These are phyloP conservation scores for Spergularia azorica DNA, from an alignment of 179 eudicot species.

Conservation along the genomic window DNA sequence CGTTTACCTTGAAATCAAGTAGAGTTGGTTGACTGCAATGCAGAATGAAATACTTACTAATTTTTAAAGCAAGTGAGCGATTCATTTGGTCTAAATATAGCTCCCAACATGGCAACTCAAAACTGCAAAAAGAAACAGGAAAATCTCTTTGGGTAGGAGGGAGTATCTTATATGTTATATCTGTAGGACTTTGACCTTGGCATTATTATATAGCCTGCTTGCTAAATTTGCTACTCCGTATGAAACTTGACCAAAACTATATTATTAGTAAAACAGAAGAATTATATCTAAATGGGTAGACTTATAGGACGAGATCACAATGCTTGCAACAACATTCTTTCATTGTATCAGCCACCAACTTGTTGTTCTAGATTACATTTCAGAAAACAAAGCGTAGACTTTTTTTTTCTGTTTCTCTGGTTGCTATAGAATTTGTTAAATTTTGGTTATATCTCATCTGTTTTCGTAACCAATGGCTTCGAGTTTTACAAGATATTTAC, in stretches of 20 bases:
- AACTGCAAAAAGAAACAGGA: too few species aligned
- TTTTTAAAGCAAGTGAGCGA: too few species aligned
- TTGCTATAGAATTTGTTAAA: not conserved
- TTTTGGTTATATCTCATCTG: conserved; percentile 45
- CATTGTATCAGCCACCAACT: conserved; percentile 11
- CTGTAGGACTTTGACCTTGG: conserved; percentile 17
- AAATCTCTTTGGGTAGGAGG: too few species aligned
- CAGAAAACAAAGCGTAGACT: not conserved
- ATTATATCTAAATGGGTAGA: conserved; percentile 1
- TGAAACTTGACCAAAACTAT: not conserved
- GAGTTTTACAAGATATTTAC: not conserved
- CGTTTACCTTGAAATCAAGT: too few species aligned
- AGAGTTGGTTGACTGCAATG: too few species aligned
- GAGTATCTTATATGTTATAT: conserved; percentile 5
- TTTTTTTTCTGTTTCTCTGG: not conserved
- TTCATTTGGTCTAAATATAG: too few species aligned
- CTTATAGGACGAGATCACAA: conserved; percentile 7
- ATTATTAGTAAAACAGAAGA: conserved; percentile 1
- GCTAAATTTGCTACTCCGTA: conserved; percentile 19
- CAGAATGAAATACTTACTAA: too few species aligned
- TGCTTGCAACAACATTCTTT: conserved; percentile 3
- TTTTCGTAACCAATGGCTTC: not conserved
- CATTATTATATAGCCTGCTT: conserved; percentile 19
- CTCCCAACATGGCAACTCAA: too few species aligned
- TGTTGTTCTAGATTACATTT: not conserved